Evolutionary conservation across 495 filamentous ascomycete species (phyloP), one percentile per base, ranked within the genome.

Genomic region (Letharia lupina): DNA sequence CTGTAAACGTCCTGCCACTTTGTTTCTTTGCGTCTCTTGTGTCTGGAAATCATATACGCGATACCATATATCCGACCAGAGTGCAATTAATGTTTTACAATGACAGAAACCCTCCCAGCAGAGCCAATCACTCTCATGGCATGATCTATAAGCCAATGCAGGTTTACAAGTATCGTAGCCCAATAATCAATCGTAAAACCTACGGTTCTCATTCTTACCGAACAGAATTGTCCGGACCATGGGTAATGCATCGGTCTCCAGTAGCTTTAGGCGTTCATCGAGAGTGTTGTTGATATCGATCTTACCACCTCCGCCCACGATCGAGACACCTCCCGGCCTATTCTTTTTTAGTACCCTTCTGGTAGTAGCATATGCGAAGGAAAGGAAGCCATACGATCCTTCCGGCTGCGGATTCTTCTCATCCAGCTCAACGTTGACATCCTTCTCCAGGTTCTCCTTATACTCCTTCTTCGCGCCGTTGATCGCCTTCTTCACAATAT

Each of bases 281-380:
- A 98, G 87, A 37, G 94, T 98, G 78, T 99, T 97, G 85, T 96
- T 91, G 75, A 99, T 96, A 69, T 96, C 91, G 75, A 99, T 98
- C 82, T 93, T 96, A 73, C 95, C 95, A 66, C 85, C 82, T 59
- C 87, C 85, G 37, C 92, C 91, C 33, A 95, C 75, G 68, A 98
- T 89, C 52, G 80, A 74, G 23, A 97, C 79, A 68, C 94, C 94
- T 65, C 94, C 94, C 63, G 91, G 83, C 68, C 94, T 98, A 65
- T 60, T 39, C 12, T n/a, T 33, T 66, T 28, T 75, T 42, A 74
- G 70, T 35, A 71, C 35, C 0, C 44, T 56, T 61, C 47, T 70
- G 61, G 60, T 31, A 31, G 23, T n/a, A 62, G 63, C 45, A 65
- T 37, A 37, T 63, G 63, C 62, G 67, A 52, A 16, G 33, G 62